phyloP scores from a whole-genome alignment of 75 land plant genomes.

The Cunninghamia lanceolata region DNA sequence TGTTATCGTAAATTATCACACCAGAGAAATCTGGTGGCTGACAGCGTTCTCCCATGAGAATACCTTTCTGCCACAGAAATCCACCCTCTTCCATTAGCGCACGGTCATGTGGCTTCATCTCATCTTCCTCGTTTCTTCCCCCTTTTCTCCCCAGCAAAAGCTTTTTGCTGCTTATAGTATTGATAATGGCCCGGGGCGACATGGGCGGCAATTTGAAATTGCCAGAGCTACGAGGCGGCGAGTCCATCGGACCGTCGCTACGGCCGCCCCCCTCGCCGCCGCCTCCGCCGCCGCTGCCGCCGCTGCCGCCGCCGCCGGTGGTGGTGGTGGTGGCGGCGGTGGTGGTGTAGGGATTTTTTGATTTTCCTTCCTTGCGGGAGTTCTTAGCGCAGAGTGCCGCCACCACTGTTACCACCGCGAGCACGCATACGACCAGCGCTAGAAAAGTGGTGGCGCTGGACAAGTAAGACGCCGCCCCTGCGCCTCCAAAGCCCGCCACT shows the following conservation, averaged over 20 bases:
- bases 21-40: slow-evolving; percentile 34
- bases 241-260: not conserved
- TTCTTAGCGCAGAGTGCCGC: not conserved
- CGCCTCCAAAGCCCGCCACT: not conserved
- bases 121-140: not conserved
- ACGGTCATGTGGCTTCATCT: not conserved
- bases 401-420: not conserved
- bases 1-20: slow-evolving; percentile 21
- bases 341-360: not conserved
- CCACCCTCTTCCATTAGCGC: not conserved
- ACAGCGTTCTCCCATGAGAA: slow-evolving; percentile 32
- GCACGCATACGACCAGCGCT: not conserved
- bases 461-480: not conserved
- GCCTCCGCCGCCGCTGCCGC: too few species aligned
- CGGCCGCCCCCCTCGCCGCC: not conserved
- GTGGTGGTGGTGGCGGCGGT: not conserved
- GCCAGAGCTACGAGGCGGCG: not conserved
- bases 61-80: slow-evolving; percentile 21
- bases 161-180: not conserved
- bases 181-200: not conserved
- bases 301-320: too few species aligned
- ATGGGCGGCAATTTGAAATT: not conserved
- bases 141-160: not conserved
- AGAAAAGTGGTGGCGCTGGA: not conserved
- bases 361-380: not conserved